These are phyloP conservation scores for Erysimum pusillum DNA, from an alignment of 441 rosid genomes.

Conservation along the genomic window DNA sequence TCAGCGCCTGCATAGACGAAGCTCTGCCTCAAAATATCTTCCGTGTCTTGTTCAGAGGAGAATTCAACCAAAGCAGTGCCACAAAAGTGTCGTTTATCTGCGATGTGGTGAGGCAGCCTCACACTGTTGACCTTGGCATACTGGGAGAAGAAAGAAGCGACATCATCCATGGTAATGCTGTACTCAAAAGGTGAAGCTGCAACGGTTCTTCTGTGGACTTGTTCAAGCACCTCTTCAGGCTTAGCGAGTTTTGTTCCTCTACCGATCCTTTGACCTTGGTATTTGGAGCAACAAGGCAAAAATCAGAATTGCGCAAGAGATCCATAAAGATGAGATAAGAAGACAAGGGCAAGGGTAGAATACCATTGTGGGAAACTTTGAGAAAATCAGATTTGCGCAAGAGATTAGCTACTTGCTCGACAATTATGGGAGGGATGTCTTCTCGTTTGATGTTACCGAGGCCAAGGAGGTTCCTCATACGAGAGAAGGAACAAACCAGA, in stretches of 20 bases:
- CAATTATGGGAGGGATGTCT: conserved; percentile 47
- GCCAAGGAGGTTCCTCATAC: conserved; percentile 58
- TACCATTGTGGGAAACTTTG: conserved; percentile 61
- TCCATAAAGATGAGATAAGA: too few relatives aligned
- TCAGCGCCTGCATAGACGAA: conserved; percentile 56
- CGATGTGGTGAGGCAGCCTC: conserved; percentile 63
- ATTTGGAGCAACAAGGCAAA: background rate
- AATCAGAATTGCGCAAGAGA: too few relatives aligned
- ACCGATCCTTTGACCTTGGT: conserved; percentile 54
- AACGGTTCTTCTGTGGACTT: conserved; percentile 60
- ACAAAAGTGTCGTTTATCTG: conserved; percentile 55
- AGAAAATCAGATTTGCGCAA: conserved; percentile 55
- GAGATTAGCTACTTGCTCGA: conserved; percentile 52
- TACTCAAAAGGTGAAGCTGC: conserved; percentile 63
- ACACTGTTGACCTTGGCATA: conserved; percentile 65
- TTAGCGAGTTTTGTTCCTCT: conserved; percentile 54
- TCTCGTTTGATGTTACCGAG: conserved; percentile 51
- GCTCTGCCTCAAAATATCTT: conserved; percentile 48
- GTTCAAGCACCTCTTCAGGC: conserved; percentile 55
- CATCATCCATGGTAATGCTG: conserved; percentile 57
- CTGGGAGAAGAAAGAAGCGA: conserved; percentile 56
- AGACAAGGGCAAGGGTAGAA: background rate
- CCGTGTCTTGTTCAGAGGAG: conserved; percentile 55
- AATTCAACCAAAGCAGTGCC: conserved; percentile 71
- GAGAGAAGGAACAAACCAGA: conserved; percentile 65